Evolutionary conservation across 2,329 filamentous ascomycete genomes (phyloP).

Genomic region (Juglanconis sp.): DNA sequence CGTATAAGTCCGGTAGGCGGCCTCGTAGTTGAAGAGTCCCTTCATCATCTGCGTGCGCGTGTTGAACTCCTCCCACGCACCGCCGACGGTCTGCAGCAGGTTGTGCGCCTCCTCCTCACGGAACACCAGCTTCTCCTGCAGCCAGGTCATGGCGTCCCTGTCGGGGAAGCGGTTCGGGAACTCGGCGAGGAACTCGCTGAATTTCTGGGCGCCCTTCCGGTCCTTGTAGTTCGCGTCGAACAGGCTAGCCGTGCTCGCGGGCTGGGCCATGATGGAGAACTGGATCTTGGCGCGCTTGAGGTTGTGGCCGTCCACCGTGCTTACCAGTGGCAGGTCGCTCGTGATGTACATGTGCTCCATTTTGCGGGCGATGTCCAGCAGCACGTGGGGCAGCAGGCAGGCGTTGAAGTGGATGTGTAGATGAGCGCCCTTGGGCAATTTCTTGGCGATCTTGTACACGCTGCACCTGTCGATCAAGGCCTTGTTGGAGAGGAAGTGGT

Average conservation of each 20-base stretch:
- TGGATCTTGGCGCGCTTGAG: slow-evolving; percentile 57
- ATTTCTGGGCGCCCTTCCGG: slow-evolving; percentile 41
- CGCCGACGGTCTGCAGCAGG: slow-evolving; percentile 43
- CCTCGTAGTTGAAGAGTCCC: slow-evolving; percentile 56
- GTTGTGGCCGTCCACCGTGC: slow-evolving; percentile 36
- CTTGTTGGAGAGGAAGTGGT: slow-evolving; percentile 58
- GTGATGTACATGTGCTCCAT: slow-evolving; percentile 68
- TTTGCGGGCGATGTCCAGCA: slow-evolving; percentile 53
- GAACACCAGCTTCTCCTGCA: slow-evolving; percentile 61
- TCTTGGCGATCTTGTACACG: slow-evolving; percentile 53
- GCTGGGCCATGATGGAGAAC: slow-evolving; percentile 49
- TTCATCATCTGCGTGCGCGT: slow-evolving; percentile 55
- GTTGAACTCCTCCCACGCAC: slow-evolving; percentile 57
- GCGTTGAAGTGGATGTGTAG: slow-evolving; percentile 77
- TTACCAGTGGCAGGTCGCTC: slow-evolving; percentile 51
- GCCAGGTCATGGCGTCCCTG: slow-evolving; percentile 46
- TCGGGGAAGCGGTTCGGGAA: slow-evolving; percentile 28
- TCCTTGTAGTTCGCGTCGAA: slow-evolving; percentile 47
- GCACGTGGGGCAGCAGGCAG: slow-evolving; percentile 59
- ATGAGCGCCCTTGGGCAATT: slow-evolving; percentile 69
- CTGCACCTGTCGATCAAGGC: slow-evolving; percentile 52
- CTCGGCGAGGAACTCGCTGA: slow-evolving; percentile 37
- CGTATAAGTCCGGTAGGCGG: slow-evolving; percentile 54
- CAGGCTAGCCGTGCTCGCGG: slow-evolving; percentile 37
- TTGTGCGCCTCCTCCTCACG: slow-evolving; percentile 58